phyloP scores from a whole-genome alignment of 495 filamentous ascomycete genomes.

The Lindgomyces ingoldianus region DNA sequence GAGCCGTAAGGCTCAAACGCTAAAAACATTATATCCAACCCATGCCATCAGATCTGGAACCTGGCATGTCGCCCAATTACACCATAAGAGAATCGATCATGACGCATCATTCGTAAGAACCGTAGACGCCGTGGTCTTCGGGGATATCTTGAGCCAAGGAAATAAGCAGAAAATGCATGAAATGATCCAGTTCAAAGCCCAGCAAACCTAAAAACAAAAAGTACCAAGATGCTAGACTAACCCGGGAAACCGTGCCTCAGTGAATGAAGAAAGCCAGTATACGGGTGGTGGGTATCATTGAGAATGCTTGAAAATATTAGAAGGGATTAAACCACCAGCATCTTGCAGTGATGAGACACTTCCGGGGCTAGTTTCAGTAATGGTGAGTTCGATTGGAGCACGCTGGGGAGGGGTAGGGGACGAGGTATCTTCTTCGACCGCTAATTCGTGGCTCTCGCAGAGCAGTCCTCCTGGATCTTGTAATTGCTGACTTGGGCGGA shows the following conservation, averaged over 20 bases:
- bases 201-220: too few relatives aligned
- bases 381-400: background rate
- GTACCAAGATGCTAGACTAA: too few relatives aligned
- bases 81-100: constrained; percentile 12
- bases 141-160: constrained; percentile 26
- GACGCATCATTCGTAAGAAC: constrained; percentile 29
- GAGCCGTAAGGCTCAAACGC: background rate
- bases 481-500: constrained; percentile 21
- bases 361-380: constrained; percentile 1
- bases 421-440: background rate
- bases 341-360: constrained; percentile 28
- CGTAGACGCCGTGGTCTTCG: constrained; percentile 12
- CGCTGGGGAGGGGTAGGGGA: background rate
- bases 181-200: background rate
- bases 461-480: constrained; percentile 36
- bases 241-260: too few relatives aligned
- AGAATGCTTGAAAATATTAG: constrained; percentile 13
- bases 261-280: background rate
- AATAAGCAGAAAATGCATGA: constrained; percentile 1
- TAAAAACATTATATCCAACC: constrained; percentile 12
- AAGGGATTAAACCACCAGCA: constrained; percentile 29
- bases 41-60: constrained; percentile 1
- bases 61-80: constrained; percentile 1
- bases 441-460: constrained; percentile 11
- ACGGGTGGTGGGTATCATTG: constrained; percentile 25